phyloP scores from a whole-genome alignment of 352 stramenopile species.

The Peronosclerospora sorghi region DNA sequence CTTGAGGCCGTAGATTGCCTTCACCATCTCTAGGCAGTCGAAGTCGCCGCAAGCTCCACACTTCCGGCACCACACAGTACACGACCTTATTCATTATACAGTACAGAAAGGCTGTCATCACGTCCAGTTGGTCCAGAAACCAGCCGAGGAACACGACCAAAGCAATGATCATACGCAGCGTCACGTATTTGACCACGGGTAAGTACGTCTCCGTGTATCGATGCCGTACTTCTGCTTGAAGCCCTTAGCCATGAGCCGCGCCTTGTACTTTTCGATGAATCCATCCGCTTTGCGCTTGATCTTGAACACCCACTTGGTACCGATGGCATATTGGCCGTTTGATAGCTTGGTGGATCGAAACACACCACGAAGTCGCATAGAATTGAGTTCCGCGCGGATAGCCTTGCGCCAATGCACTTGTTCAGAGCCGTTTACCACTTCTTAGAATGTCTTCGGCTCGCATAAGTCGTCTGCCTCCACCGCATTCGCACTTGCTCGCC shows the following conservation, averaged over 20 bases:
- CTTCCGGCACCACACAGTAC: too few species aligned
- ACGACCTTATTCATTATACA: constrained; percentile 5
- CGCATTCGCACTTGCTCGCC: not conserved
- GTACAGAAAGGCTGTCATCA: constrained; percentile 5
- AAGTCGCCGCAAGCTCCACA: not conserved
- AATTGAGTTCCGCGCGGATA: constrained; percentile 6
- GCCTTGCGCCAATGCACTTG: constrained; percentile 14
- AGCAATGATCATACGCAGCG: not conserved
- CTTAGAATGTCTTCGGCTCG: constrained; percentile 4
- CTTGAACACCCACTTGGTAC: constrained; percentile 30
- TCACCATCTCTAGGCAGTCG: constrained; percentile 3
- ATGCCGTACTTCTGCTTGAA: constrained; percentile 20
- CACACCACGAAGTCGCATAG: constrained; percentile 9
- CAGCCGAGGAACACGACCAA: not conserved
- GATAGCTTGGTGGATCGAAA: constrained; percentile 5
- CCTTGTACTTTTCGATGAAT: constrained; percentile 27
- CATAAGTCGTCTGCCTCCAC: not conserved
- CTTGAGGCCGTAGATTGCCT: constrained; percentile 5
- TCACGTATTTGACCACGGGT: not conserved
- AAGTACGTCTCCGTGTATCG: constrained; percentile 12
- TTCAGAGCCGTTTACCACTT: constrained; percentile 3
- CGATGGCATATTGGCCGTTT: constrained; percentile 2
- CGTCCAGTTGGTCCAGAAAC: constrained; percentile 3
- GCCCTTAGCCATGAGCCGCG: constrained; percentile 1
- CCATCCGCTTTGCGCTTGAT: constrained; percentile 26